Conservation (phyloP, 176 grass and related monocot species). For the Oryza punctata region DNA sequence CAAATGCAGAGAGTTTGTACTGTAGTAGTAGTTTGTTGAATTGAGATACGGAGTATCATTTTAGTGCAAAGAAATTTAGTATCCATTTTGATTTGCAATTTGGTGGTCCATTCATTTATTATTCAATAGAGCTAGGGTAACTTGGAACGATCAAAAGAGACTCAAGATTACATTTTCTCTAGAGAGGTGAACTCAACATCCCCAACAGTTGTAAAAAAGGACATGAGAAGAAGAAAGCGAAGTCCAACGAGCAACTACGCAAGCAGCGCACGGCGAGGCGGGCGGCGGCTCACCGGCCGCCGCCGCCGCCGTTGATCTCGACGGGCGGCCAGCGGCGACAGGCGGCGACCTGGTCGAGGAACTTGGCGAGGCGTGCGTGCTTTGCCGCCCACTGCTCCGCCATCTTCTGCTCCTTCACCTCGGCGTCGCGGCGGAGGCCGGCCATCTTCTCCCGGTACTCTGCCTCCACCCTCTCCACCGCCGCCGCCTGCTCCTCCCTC, state of each 20-base stretch:
- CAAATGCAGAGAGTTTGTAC: too few species aligned
- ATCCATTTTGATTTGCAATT: not conserved
- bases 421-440: slow-evolving; percentile 72
- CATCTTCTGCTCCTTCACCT: slow-evolving; percentile 90
- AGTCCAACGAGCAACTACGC: not conserved
- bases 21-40: too few species aligned
- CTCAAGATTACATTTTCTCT: slow-evolving; percentile 32
- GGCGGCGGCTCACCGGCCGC: slow-evolving; percentile 40
- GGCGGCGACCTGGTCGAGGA: slow-evolving; percentile 69
- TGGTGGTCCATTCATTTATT: not conserved
- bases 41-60: not conserved
- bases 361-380: slow-evolving; percentile 71
- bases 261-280: not conserved
- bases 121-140: not conserved
- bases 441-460: slow-evolving; percentile 80
- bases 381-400: slow-evolving; percentile 94
- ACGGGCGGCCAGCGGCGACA: slow-evolving; percentile 38
- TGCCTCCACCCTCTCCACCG: slow-evolving; percentile 67
- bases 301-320: slow-evolving; percentile 50
- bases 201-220: slow-evolving; percentile 24
- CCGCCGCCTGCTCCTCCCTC: slow-evolving; percentile 66
- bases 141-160: not conserved
- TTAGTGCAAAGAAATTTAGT: not conserved
- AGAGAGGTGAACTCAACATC: slow-evolving; percentile 15
- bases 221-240: not conserved